These are phyloP conservation scores for Rhizoclosmatium globosum DNA, from an alignment of 192 early-diverging fungal species.

Conservation along the genomic window DNA sequence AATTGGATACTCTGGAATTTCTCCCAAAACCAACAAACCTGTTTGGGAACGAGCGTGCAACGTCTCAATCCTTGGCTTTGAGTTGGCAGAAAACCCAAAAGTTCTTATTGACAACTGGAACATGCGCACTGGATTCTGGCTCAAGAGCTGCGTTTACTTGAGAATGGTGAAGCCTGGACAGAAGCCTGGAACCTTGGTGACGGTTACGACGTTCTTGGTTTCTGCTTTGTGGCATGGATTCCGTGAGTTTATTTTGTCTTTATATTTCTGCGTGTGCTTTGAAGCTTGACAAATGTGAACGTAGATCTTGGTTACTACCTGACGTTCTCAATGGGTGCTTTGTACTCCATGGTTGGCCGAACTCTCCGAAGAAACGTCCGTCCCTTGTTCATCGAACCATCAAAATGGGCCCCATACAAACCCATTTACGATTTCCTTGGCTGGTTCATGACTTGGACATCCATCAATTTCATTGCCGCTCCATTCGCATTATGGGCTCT, in stretches of 20 bases:
- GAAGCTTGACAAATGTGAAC: neutral
- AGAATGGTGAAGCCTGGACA: constrained; percentile 56
- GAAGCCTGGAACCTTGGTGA: constrained; percentile 68
- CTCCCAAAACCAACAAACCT: constrained; percentile 57
- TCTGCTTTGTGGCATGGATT: constrained; percentile 98
- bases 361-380: constrained; percentile 68
- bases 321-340: constrained; percentile 56
- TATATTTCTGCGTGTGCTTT: neutral
- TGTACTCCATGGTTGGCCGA: constrained; percentile 65
- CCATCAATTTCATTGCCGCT: constrained; percentile 48
- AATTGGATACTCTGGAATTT: constrained; percentile 80
- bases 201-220: constrained; percentile 78
- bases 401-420: constrained; percentile 51
- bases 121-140: constrained; percentile 87
- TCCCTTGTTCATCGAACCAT: constrained; percentile 61
- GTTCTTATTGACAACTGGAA: constrained; percentile 87
- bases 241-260: constrained; percentile 51
- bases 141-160: constrained; percentile 85
- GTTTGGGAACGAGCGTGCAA: constrained; percentile 80
- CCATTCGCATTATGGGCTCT: constrained; percentile 45
- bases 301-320: constrained; percentile 59
- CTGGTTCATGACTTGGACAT: constrained; percentile 53
- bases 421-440: constrained; percentile 75
- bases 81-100: constrained; percentile 81
- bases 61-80: constrained; percentile 75